Percentiles rank a stretch among this genome's conserved stretches.
phyloP scores from a whole-genome alignment of 345 rosid species.

The Hibiscus syriacus region DNA sequence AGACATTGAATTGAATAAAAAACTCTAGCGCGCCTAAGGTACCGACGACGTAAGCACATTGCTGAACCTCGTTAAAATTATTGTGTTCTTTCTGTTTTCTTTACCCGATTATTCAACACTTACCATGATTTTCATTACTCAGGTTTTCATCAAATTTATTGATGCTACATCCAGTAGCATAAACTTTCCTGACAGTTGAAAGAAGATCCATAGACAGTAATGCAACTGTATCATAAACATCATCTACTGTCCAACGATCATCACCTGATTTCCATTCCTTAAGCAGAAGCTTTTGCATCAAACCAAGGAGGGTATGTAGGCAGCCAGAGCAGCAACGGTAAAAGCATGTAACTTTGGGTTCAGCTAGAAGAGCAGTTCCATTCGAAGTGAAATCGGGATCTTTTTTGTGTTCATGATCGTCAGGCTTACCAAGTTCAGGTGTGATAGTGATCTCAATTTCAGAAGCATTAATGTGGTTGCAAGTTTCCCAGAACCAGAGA shows the following conservation, averaged over 20 bases:
- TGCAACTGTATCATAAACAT: constrained; percentile 61
- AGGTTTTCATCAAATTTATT: constrained; percentile 21
- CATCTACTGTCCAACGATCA: constrained; percentile 39
- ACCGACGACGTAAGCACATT: too few relatives aligned
- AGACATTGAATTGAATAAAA: too few relatives aligned
- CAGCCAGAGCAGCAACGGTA: constrained; percentile 70
- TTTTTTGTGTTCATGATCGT: constrained; percentile 7
- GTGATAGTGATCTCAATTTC: not conserved
- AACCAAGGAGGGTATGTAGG: constrained; percentile 33
- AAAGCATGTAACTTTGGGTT: constrained; percentile 33
- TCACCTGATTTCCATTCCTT: constrained; percentile 32
- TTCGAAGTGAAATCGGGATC: constrained; percentile 11
- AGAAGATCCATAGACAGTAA: constrained; percentile 62
- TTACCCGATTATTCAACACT: too few relatives aligned
- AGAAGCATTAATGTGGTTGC: constrained; percentile 20
- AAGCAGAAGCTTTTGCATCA: constrained; percentile 44
- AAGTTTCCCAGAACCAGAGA: constrained; percentile 12
- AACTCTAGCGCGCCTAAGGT: too few relatives aligned
- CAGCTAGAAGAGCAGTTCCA: constrained; percentile 22
- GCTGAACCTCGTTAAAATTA: too few relatives aligned
- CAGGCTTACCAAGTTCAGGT: constrained; percentile 16
- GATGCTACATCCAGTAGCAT: constrained; percentile 20
- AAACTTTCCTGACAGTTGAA: constrained; percentile 46
- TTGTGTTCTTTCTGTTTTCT: too few relatives aligned
- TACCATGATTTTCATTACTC: constrained; percentile 17